Conservation (phyloP, 306 rosid genomes). For the Hippophae gyantsensis region DNA sequence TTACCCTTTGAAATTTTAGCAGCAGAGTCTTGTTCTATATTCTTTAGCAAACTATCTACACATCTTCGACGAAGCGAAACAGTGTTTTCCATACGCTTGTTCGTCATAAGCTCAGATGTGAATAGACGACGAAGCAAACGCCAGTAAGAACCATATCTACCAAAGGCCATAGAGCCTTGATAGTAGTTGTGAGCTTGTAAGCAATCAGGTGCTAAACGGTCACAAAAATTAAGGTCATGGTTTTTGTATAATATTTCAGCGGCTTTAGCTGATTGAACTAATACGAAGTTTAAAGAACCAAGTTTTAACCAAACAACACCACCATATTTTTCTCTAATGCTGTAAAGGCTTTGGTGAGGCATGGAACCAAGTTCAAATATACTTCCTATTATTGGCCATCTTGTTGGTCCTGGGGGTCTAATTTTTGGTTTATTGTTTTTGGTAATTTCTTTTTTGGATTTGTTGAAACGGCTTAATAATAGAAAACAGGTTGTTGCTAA, state of each 20-base stretch:
- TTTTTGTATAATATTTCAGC: not conserved
- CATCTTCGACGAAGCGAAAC: not conserved
- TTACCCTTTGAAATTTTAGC: not conserved
- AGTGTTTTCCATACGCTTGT: not conserved
- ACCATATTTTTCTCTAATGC: not conserved
- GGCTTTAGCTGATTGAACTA: not conserved
- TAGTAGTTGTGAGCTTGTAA: not conserved
- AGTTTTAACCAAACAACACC: not conserved
- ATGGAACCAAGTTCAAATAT: not conserved
- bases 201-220: not conserved
- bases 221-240: not conserved
- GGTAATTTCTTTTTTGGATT: too few species aligned
- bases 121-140: not conserved
- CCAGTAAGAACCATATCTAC: not conserved
- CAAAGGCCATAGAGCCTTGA: not conserved
- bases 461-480: too few species aligned
- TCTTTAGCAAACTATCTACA: not conserved
- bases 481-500: too few species aligned
- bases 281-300: not conserved
- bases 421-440: too few species aligned
- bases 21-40: not conserved
- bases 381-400: not conserved
- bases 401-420: not conserved
- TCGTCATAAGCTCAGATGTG: not conserved
- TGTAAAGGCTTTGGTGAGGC: not conserved